Evolutionary conservation across 2,329 filamentous ascomycete genomes (phyloP).

Genomic region (Aspergillus sp.): DNA sequence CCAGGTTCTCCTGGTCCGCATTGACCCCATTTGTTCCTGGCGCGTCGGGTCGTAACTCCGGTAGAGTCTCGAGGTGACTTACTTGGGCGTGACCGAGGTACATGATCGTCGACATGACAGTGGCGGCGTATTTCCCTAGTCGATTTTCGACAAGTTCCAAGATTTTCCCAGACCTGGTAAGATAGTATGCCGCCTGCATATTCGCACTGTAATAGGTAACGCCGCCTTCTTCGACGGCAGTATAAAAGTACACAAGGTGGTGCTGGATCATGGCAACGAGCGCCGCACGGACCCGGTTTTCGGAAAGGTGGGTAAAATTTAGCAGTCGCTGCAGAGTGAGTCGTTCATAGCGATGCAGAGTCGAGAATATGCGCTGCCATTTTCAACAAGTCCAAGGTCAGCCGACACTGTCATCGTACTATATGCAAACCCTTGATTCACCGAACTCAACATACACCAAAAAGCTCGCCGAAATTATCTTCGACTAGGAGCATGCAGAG

Average conservation of each 20-base stretch:
- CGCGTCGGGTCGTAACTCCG: conserved; percentile 31
- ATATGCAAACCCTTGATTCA: not conserved
- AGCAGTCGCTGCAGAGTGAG: conserved; percentile 69
- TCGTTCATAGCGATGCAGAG: conserved; percentile 76
- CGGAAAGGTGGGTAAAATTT: conserved; percentile 69
- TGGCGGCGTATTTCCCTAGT: conserved; percentile 72
- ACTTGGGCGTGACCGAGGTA: conserved; percentile 71
- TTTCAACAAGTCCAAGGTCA: not conserved
- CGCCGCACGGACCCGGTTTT: conserved; percentile 76
- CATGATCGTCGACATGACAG: conserved; percentile 73
- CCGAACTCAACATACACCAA: conserved; percentile 67
- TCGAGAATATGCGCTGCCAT: conserved; percentile 75
- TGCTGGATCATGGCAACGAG: conserved; percentile 85
- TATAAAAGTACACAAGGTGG: conserved; percentile 75
- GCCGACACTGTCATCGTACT: conserved; percentile 4
- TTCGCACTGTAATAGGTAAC: conserved; percentile 82
- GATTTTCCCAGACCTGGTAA: conserved; percentile 79
- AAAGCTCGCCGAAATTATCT: conserved; percentile 87
- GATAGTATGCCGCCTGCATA: conserved; percentile 73
- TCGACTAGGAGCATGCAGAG: conserved; percentile 87
- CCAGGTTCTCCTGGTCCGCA: conserved; percentile 17
- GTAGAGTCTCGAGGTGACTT: conserved; percentile 44
- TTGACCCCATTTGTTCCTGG: conserved; percentile 26
- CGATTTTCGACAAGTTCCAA: conserved; percentile 71
- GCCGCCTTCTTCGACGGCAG: conserved; percentile 60